Conservation (phyloP, 140 eudicot species). For the Cichorium intybus region DNA sequence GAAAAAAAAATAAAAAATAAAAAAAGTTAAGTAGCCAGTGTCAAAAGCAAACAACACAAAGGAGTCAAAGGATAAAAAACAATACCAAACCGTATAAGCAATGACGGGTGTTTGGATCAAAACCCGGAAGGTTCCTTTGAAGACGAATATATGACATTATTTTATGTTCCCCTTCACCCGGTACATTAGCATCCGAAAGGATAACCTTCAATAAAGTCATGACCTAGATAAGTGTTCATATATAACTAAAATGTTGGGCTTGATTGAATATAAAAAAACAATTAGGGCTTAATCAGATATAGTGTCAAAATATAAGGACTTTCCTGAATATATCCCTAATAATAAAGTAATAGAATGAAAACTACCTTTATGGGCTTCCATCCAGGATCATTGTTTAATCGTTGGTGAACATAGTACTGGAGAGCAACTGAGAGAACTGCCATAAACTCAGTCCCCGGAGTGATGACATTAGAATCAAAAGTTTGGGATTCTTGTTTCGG, state of each 20-base stretch:
- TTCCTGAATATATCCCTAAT: too few species aligned
- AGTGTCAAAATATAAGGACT: too few species aligned
- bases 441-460: conserved; percentile 97
- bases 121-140: conserved; percentile 96
- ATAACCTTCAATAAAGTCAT: conserved; percentile 60
- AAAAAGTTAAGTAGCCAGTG: not conserved
- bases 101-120: conserved; percentile 94
- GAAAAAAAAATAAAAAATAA: conserved; percentile 2
- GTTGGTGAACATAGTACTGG: conserved; percentile 85
- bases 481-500: conserved; percentile 73
- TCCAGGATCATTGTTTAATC: conserved; percentile 91
- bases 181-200: conserved; percentile 97
- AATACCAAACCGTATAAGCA: conserved; percentile 96
- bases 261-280: too few species aligned
- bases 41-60: not conserved
- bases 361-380: conserved; percentile 87
- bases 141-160: conserved; percentile 97
- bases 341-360: too few species aligned
- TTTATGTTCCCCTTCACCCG: conserved; percentile 99
- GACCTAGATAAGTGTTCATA: not conserved
- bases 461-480: conserved; percentile 74
- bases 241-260: too few species aligned
- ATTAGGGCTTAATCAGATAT: too few species aligned
- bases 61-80: conserved; percentile 1
- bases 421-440: conserved; percentile 81